Conservation (phyloP, 768 basidiomycete species). For the Tulasnella sp. region DNA sequence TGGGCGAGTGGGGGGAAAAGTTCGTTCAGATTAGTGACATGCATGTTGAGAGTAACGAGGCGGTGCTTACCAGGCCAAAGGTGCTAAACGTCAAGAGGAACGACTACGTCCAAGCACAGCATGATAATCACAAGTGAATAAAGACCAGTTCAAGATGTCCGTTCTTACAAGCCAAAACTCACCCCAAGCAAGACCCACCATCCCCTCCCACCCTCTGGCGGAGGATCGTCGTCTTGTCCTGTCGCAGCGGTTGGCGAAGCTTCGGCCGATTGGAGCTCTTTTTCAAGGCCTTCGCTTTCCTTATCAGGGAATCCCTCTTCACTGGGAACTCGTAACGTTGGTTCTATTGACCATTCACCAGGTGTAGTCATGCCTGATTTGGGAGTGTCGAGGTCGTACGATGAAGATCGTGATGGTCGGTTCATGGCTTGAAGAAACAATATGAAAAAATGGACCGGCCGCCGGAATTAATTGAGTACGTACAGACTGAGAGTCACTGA, state of each 20-base stretch:
- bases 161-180: background rate
- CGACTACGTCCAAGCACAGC: background rate
- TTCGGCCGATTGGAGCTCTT: background rate
- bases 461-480: background rate
- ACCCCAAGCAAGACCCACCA: constrained; percentile 15
- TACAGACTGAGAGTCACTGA: background rate
- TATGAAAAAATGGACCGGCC: background rate
- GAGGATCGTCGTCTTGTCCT: background rate
- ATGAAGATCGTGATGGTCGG: background rate
- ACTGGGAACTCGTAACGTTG: background rate
- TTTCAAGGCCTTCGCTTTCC: background rate
- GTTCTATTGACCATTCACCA: background rate
- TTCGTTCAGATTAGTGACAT: background rate
- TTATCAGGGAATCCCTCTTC: background rate
- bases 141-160: too few species aligned
- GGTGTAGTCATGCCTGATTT: background rate
- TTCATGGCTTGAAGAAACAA: background rate
- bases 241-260: background rate
- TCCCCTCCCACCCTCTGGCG: constrained; percentile 11
- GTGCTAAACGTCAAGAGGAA: constrained; percentile 14
- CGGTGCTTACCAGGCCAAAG: background rate
- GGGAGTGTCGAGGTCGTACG: background rate
- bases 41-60: background rate
- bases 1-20: background rate
- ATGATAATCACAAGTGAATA: background rate